Base-by-base conservation (phyloP, 78 protist genomes). In the Dictyostelium capitatum region DNA sequence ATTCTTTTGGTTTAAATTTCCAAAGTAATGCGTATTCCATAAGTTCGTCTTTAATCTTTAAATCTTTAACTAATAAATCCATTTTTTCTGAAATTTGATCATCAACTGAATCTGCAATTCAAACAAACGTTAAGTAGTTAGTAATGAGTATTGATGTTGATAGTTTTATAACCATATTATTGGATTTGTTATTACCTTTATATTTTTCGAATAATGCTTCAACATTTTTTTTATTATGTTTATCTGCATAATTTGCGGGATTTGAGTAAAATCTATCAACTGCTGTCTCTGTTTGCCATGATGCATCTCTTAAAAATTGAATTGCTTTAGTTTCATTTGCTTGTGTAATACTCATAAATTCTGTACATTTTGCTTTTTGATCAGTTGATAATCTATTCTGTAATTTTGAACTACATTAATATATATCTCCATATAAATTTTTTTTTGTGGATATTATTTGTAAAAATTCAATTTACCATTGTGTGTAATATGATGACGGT, bases 1-100 rank as follows among this genome's bases (percentile, higher is more conserved):
- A 14, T 43, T 62, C 70, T 70, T 77, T 87, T 0, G 84, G 23
- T 30, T 77, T 74, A 23, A 87, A 87, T 37, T 50, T 74, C 93
- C 93, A 87, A 17, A 80, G 57, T 3, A 87, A 17, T 37, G 82
- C 93, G 19, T 77, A 87, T 64, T 87, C 93, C 47, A 77, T 48
- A 5, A 77, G 15, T 48, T 87, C 93, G 17, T 54, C 51, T 17
- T 37, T 11, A 25, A 64, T 46, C 19, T 54, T 54, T 17, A 62
- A 2, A 32, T 74, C 69, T 30, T 77, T 74, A 32, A 28, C 69
- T 8, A 87, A 43, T 51, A 23, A 30, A 30, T 2, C 23, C 48
- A 87, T 23, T 41, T 87, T 87, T 37, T 87, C 93, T 32, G 83
- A 30, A 23, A 87, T 87, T 51, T 75, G 69, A 17, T 87, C 79